Evolutionary conservation across 129 eudicot species (phyloP).

Genomic region (Smallanthus sonchifolius): DNA sequence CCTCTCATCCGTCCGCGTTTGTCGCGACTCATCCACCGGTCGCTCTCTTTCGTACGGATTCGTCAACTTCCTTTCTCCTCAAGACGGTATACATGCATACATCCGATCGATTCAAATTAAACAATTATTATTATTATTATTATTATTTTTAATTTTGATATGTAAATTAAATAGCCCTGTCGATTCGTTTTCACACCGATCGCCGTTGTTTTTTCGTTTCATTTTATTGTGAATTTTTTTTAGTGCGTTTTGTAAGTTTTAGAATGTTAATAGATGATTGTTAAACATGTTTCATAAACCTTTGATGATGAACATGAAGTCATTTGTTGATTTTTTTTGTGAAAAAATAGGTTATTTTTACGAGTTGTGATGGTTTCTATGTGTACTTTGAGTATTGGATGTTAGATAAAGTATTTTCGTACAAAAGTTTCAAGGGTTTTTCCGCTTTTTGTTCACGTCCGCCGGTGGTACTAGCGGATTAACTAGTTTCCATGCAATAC

Average conservation of each 20-base stretch:
- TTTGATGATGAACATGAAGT: background rate
- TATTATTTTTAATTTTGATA: background rate
- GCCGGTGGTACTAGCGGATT: too few species aligned
- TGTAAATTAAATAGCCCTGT: background rate
- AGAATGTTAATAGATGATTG: background rate
- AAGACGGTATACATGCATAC: constrained; percentile 50
- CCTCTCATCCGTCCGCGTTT: constrained; percentile 65
- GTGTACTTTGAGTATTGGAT: too few species aligned
- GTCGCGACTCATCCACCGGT: constrained; percentile 62
- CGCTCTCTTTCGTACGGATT: constrained; percentile 87
- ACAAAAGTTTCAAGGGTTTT: too few species aligned
- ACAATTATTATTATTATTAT: background rate
- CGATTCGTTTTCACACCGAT: background rate
- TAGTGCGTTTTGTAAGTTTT: background rate
- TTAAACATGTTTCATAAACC: background rate
- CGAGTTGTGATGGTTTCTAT: too few species aligned
- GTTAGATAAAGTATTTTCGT: too few species aligned
- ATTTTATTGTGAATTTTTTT: background rate
- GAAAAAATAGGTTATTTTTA: too few species aligned
- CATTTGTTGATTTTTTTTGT: background rate
- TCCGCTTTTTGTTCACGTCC: too few species aligned
- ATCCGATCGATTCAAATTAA: background rate
- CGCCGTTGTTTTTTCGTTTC: background rate
- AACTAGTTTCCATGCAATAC: too few species aligned
- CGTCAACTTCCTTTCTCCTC: constrained; percentile 62